phyloP scores from a whole-genome alignment of 345 rosid species.

The Hirschfeldia incana region DNA sequence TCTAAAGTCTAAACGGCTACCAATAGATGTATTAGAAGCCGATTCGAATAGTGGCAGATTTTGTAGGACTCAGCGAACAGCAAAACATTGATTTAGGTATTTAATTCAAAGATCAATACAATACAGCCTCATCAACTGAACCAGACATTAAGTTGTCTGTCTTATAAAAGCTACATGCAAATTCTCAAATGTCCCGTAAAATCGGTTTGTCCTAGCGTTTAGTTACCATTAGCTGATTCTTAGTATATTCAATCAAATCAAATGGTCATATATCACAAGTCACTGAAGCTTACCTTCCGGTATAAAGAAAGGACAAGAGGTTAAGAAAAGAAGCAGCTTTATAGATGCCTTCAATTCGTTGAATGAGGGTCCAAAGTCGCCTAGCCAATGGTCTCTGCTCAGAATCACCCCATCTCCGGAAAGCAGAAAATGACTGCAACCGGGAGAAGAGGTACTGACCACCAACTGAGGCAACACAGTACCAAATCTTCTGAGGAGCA shows the following conservation, averaged over 20 bases:
- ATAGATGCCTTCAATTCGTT: constrained; percentile 78
- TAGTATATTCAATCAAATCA: background rate
- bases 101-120: background rate
- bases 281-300: constrained; percentile 64
- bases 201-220: background rate
- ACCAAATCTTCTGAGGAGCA: constrained; percentile 81
- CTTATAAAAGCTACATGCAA: background rate
- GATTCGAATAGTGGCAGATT: background rate
- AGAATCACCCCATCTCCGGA: constrained; percentile 97
- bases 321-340: constrained; percentile 92
- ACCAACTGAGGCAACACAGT: constrained; percentile 89
- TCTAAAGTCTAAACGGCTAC: background rate
- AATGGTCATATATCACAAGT: background rate
- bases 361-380: constrained; percentile 75
- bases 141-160: background rate
- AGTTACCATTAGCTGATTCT: background rate
- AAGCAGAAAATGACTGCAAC: constrained; percentile 89
- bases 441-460: constrained; percentile 95
- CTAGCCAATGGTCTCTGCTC: constrained; percentile 92
- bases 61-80: background rate
- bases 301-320: constrained; percentile 81
- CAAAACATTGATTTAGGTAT: background rate
- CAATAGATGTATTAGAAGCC: background rate
- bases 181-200: background rate
- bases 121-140: background rate